These are phyloP conservation scores for Vitis labrusca DNA, from an alignment of 164 flowering plant species.

Conservation along the genomic window DNA sequence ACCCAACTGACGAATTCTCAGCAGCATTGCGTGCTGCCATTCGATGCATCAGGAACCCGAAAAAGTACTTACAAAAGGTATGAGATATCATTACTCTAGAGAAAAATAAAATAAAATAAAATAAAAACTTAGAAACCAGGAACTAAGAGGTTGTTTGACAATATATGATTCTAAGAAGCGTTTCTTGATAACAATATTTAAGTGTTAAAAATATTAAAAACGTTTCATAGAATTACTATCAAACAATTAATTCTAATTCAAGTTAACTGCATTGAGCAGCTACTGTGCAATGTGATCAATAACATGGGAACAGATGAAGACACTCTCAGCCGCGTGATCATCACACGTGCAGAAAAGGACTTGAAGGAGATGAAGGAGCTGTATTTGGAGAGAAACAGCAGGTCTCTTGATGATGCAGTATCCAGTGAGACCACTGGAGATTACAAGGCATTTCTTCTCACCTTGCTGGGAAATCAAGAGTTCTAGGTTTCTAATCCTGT, in stretches of 20 bases:
- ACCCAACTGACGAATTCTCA: conserved; percentile 47
- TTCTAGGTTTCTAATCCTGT: neutral
- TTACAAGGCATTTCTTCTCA: conserved; percentile 65
- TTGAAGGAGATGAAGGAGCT: conserved; percentile 70
- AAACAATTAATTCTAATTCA: neutral
- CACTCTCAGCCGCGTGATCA: conserved; percentile 74
- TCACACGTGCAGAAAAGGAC: conserved; percentile 81
- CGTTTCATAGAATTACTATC: no score
- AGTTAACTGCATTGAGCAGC: conserved; percentile 5
- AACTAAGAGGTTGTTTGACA: no score
- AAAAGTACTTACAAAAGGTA: conserved; percentile 64
- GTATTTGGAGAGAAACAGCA: conserved; percentile 58
- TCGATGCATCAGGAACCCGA: conserved; percentile 57
- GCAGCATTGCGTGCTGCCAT: conserved; percentile 44
- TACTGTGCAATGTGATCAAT: conserved; percentile 56
- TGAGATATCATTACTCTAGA: no score
- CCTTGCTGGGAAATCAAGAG: conserved; percentile 33
- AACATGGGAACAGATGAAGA: conserved; percentile 71
- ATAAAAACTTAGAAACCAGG: no score
- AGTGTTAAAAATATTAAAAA: no score
- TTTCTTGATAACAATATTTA: neutral
- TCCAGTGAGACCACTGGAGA: conserved; percentile 68
- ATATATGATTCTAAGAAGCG: neutral
- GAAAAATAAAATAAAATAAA: no score
- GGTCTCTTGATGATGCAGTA: conserved; percentile 60